Base-by-base conservation (phyloP, 352 stramenopile species). In the Globisporangium barbulae region DNA sequence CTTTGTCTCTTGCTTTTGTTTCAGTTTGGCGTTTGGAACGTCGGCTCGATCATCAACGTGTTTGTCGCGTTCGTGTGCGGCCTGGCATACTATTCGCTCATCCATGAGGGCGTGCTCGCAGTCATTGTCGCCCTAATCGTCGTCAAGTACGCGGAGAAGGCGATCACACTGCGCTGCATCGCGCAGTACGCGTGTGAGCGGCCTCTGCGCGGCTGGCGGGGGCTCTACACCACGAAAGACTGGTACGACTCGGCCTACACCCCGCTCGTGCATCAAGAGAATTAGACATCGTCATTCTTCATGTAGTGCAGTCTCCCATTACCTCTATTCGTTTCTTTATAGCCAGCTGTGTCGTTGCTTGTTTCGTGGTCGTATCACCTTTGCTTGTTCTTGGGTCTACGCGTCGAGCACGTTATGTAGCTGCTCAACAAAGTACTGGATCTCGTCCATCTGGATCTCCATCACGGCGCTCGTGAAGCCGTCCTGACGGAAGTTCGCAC, bases 401-500 rank as follows among this genome's bases (percentile, higher is more conserved):
- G 86, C 86, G 65, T 97, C 88, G 13, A 97, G 71, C 22, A 93
- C 79, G 66, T 94, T 98, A 81, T 98, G 93, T 8, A 99, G 74
- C 63, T 98, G 92, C 74, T 99, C 96, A 67, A 98, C 85, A 73
- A 99, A 99, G 70, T 93, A 93, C 68, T 98, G 91, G 59, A 98
- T 97, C 74, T 98, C 89, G 53, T 96, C 85, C 54, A 88, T 95
- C 61, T 91, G 83, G 53, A 99, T 97, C 79, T 98, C 94, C 63
- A 99, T 96, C 4, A 98, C 94, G 42, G 97, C 94, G 56, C 88
- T 97, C 61, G 98, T 94, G 71, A 99, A 98, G 59, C 94, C 94
- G 70, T 99, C 94, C 71, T 98, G 96, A 49, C 81, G 75, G 73
- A 98, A 98, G 55, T 89, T 92, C 17, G 90, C 92, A 47, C 93